Base-by-base conservation (phyloP, 208 protist species). In the Crithidia bombi region DNA sequence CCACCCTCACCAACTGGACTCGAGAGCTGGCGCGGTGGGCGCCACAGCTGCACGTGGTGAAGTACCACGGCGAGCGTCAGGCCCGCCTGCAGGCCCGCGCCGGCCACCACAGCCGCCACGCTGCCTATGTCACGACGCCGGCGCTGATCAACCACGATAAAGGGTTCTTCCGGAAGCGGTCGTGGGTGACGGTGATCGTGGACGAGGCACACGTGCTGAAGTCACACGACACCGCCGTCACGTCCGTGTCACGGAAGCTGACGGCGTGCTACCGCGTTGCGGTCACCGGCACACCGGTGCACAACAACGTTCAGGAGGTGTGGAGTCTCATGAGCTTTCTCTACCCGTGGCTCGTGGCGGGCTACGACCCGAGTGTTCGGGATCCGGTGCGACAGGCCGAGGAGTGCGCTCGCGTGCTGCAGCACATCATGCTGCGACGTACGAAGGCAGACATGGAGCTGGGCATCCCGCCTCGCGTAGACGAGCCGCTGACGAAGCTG, bases 161-260 rank as follows among this genome's bases (percentile, higher is more conserved):
- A 9, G 68, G 80, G 4, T 82, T 91, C 23, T 90, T 99, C 10
- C 75, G 80, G 10, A 89, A 86, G 46, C 96, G 98, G 5, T 65
- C 83, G 28, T 99, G 95, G 96, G 83, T 92, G 30, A 90, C 89
- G 46, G 76, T 98, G 1, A 84, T 99, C 0, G 86, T 99, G 15
- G 98, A 99, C 73, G 98, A 99, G 78, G 98, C 95, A 2, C 98
- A 99, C 80, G 83, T 98, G 23, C 78, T 99, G n/a, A 98, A 98
- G 78, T 78, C 86, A 21, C 43, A 86, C 30, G 72, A 86, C 43
- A 92, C 91, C 0, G 82, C 85, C 39, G 81, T 96, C 43, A 86
- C 79, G 12, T 57, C 63, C 39, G 51, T 71, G 4, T 73, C 95
- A 0, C 84, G 90, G 32, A 91, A 92, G 64, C 80, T 98, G n/a